Conservation (phyloP, 805 yeast species). For the Blastobotrys attinorum region DNA sequence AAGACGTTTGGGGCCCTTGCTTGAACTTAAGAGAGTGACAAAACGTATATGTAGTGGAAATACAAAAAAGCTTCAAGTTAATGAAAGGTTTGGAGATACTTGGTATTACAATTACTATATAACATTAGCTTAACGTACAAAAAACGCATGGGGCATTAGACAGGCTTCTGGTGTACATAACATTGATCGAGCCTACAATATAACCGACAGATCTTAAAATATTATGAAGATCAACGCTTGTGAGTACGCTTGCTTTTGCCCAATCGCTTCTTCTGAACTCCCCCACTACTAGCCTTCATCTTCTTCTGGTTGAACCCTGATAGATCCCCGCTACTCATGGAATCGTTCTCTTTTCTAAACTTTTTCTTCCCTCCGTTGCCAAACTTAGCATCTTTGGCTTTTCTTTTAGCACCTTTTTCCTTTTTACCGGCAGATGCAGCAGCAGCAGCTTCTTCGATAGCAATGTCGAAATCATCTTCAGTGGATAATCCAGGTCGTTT, state of each 20-base stretch:
- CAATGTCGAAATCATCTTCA: constrained; percentile 77
- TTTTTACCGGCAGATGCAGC: constrained; percentile 42
- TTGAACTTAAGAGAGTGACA: no score
- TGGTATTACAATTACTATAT: no score
- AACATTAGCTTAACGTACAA: no score
- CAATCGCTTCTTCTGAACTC: constrained; percentile 15
- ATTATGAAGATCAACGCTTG: not conserved
- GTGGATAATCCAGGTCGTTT: constrained; percentile 77
- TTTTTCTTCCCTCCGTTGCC: constrained; percentile 78
- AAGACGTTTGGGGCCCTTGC: constrained; percentile 36
- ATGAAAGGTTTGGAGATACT: no score
- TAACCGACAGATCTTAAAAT: not conserved
- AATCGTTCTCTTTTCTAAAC: constrained; percentile 63
- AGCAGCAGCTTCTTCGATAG: constrained; percentile 84
- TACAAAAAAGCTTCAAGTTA: no score
- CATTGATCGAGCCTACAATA: no score
- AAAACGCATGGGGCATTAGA: no score
- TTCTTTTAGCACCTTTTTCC: constrained; percentile 45
- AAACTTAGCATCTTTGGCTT: constrained; percentile 63
- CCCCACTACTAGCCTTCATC: constrained; percentile 40
- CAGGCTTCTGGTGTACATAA: no score
- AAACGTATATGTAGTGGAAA: no score
- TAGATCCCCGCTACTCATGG: constrained; percentile 62
- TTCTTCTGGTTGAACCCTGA: constrained; percentile 47
- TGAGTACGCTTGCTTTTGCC: constrained; percentile 19